These are phyloP conservation scores for Asterophora parasitica DNA, from an alignment of 768 basidiomycete species.

Conservation along the genomic window DNA sequence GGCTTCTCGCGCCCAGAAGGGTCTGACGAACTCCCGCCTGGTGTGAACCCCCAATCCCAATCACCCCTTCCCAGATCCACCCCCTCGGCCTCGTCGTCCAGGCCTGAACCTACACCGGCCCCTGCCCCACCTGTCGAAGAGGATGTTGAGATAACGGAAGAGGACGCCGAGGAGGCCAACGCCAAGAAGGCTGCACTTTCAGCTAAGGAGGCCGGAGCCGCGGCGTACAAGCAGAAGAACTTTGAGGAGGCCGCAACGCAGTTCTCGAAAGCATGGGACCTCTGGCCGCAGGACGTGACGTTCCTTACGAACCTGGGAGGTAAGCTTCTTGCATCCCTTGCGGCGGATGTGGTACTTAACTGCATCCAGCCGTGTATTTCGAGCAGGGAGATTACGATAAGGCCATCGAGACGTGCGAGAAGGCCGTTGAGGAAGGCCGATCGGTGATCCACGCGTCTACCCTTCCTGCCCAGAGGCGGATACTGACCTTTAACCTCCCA, in stretches of 20 bases:
- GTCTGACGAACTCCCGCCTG: conserved; percentile 72
- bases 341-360: not conserved
- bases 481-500: conserved; percentile 1
- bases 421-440: conserved; percentile 95
- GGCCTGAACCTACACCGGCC: conserved; percentile 33
- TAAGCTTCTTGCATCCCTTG: conserved; percentile 25
- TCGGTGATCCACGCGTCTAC: conserved; percentile 33
- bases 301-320: conserved; percentile 90
- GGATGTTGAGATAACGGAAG: conserved; percentile 67
- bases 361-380: conserved; percentile 73
- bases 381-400: conserved; percentile 92
- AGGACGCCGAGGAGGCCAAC: conserved; percentile 64
- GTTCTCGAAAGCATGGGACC: conserved; percentile 88
- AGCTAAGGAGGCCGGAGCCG: conserved; percentile 73
- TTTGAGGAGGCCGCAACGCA: conserved; percentile 72
- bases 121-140: conserved; percentile 40
- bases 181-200: conserved; percentile 75
- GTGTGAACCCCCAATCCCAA: conserved; percentile 28
- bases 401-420: conserved; percentile 87
- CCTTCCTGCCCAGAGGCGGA: not conserved
- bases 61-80: conserved; percentile 36
- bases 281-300: conserved; percentile 89
- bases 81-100: conserved; percentile 42
- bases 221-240: conserved; percentile 81
- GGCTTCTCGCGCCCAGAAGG: conserved; percentile 82